A percentile compares a stretch with the other conserved stretches of the same genome.
Conservation (phyloP, 495 filamentous ascomycete species). For the Podospora sp. region DNA sequence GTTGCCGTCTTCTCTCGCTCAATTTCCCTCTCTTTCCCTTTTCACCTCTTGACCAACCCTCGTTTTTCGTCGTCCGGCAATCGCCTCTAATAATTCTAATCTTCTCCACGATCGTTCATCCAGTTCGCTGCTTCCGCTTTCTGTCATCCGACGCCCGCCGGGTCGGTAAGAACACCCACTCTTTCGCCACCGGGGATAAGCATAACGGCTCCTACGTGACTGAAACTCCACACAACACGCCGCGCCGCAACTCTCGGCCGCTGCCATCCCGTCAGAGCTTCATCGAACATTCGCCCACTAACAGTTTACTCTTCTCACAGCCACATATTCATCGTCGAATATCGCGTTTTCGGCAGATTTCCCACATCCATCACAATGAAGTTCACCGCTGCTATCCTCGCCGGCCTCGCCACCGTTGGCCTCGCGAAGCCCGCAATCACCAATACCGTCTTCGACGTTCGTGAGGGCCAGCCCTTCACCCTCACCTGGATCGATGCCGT, state of each 20-base stretch:
- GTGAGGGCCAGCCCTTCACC: constrained; percentile 44
- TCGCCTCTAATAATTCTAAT: constrained; percentile 8
- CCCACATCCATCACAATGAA: constrained; percentile 46
- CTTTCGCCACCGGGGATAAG: not conserved
- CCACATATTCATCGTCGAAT: constrained; percentile 2
- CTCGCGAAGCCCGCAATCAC: constrained; percentile 42
- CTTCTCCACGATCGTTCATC: constrained; percentile 9
- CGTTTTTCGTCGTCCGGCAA: constrained; percentile 4
- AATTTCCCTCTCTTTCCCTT: constrained; percentile 3
- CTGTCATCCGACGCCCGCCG: not conserved
- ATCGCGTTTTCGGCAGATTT: not conserved
- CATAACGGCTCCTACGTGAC: not conserved
- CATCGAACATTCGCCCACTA: not conserved
- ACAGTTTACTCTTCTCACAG: not conserved
- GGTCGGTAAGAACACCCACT: not conserved
- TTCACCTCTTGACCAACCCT: constrained; percentile 1
- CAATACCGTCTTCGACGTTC: constrained; percentile 45
- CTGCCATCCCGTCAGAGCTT: not conserved
- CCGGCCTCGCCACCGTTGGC: constrained; percentile 43
- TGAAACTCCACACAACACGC: not conserved
- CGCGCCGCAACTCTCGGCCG: not conserved
- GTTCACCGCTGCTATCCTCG: constrained; percentile 38
- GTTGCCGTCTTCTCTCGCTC: constrained; percentile 1
- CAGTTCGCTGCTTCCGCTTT: not conserved
- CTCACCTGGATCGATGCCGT: constrained; percentile 44